phyloP scores from a whole-genome alignment of 495 filamentous ascomycete species.

The Penicillium taxi region DNA sequence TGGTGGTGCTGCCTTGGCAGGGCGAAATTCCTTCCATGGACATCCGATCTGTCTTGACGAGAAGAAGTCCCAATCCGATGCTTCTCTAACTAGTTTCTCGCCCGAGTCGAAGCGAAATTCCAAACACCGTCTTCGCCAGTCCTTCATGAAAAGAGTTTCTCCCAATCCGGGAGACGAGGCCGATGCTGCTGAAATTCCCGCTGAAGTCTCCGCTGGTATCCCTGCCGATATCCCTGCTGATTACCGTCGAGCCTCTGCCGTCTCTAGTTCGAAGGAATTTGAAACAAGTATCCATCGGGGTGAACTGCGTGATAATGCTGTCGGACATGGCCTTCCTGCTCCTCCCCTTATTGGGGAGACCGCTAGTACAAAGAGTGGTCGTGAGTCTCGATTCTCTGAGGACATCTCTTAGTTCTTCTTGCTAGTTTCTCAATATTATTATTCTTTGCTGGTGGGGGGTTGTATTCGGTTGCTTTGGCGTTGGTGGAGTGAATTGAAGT shows the following conservation, averaged over 20 bases:
- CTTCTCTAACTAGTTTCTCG: conserved; percentile 2
- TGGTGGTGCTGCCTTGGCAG: conserved; percentile 18
- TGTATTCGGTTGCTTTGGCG: too few relatives aligned
- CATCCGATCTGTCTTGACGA: conserved; percentile 9
- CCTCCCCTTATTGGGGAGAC: conserved; percentile 31
- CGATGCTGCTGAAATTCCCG: conserved; percentile 14
- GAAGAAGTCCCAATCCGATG: conserved; percentile 6
- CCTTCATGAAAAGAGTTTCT: conserved; percentile 21
- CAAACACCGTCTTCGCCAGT: conserved; percentile 16
- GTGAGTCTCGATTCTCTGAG: conserved; percentile 46
- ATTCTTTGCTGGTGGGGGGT: too few relatives aligned
- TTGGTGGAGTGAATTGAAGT: too few relatives aligned
- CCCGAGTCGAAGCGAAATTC: conserved; percentile 13
- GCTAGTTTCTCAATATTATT: conserved; percentile 1
- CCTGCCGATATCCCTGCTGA: conserved; percentile 10
- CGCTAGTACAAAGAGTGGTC: conserved; percentile 29
- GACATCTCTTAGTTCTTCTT: conserved; percentile 21
- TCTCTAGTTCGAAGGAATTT: conserved; percentile 26
- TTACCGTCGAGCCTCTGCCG: conserved; percentile 38
- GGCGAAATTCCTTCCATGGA: too few relatives aligned
- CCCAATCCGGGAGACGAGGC: conserved; percentile 16
- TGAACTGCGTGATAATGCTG: conserved; percentile 40
- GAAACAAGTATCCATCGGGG: conserved; percentile 32
- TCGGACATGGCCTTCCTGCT: conserved; percentile 37
- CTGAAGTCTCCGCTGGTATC: too few relatives aligned